Evolutionary conservation across 2,329 filamentous ascomycete species (phyloP).

Genomic region (Penicillium sp.): DNA sequence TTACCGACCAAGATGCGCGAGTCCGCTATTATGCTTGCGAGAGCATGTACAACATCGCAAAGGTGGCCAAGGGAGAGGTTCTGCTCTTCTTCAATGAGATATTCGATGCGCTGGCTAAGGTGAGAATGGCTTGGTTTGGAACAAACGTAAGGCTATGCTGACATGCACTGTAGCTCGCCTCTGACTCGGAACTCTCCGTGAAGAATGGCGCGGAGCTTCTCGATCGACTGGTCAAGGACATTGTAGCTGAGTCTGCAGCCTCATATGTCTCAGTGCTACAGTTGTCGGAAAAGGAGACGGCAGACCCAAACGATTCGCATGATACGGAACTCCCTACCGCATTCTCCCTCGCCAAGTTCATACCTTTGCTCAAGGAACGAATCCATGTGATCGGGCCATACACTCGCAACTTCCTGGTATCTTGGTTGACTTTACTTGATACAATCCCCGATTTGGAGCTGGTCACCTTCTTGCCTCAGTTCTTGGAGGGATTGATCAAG

Average conservation of each 20-base stretch:
- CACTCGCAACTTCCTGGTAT: conserved; percentile 91
- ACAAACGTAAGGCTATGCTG: conserved; percentile 4
- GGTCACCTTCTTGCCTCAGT: conserved; percentile 89
- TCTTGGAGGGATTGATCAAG: conserved; percentile 84
- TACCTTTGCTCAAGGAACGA: conserved; percentile 89
- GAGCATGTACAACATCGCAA: conserved; percentile 99
- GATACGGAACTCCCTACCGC: conserved; percentile 72
- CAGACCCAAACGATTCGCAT: conserved; percentile 48
- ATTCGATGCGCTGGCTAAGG: conserved; percentile 96
- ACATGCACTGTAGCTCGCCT: conserved; percentile 71
- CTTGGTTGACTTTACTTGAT: conserved; percentile 93
- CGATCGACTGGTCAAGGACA: conserved; percentile 93
- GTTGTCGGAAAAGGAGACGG: conserved; percentile 57
- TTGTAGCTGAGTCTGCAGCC: conserved; percentile 91
- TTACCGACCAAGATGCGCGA: conserved; percentile 95
- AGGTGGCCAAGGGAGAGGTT: conserved; percentile 97
- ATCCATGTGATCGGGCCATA: conserved; percentile 95
- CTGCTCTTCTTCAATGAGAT: conserved; percentile 98
- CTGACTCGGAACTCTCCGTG: conserved; percentile 93
- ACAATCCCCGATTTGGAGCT: conserved; percentile 96
- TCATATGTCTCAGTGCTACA: conserved; percentile 93
- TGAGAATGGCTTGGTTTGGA: conserved; percentile 48
- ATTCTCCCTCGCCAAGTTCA: conserved; percentile 89
- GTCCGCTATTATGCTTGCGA: conserved; percentile 98
- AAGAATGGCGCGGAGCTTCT: conserved; percentile 97